phyloP scores from a whole-genome alignment of 257 asterid genomes.

The Craterostigma plantagineum region DNA sequence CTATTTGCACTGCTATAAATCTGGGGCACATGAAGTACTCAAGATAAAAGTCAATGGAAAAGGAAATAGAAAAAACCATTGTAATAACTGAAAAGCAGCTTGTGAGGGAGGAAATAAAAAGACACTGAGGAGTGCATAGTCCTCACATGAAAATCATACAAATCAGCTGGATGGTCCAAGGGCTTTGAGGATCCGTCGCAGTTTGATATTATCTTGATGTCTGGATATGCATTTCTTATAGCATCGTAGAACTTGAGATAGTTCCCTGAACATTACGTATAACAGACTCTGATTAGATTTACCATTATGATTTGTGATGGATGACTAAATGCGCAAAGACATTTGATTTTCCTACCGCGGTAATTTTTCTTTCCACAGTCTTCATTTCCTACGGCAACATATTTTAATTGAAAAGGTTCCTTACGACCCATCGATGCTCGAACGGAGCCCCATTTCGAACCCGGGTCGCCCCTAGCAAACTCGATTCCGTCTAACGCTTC shows the following conservation, averaged over 20 bases:
- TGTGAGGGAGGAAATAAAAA: constrained; percentile 1
- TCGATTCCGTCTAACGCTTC: constrained; percentile 82
- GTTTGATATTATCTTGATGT: constrained; percentile 68
- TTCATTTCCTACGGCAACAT: constrained; percentile 92
- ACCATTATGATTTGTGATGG: neutral
- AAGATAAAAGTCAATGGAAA: neutral
- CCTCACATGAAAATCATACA: constrained; percentile 79
- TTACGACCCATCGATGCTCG: constrained; percentile 89
- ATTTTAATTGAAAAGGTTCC: constrained; percentile 73
- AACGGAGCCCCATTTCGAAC: constrained; percentile 81
- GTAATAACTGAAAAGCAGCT: neutral
- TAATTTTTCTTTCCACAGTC: constrained; percentile 79
- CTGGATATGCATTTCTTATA: constrained; percentile 48
- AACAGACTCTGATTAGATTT: neutral
- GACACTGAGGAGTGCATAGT: neutral
- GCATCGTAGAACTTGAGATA: constrained; percentile 74
- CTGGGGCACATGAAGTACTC: constrained; percentile 17
- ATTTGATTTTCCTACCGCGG: constrained; percentile 28
- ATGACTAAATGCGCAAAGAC: neutral
- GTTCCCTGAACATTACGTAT: constrained; percentile 44
- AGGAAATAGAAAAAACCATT: neutral
- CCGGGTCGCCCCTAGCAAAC: constrained; percentile 69
- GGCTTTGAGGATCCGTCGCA: constrained; percentile 63
- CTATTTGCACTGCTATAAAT: constrained; percentile 40
- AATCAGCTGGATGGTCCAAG: constrained; percentile 85